A percentile compares a stretch with the other conserved stretches of the same genome.
Evolutionary conservation across 2,329 filamentous ascomycete genomes (phyloP).

Genomic region (Rutstroemia sydowiana): DNA sequence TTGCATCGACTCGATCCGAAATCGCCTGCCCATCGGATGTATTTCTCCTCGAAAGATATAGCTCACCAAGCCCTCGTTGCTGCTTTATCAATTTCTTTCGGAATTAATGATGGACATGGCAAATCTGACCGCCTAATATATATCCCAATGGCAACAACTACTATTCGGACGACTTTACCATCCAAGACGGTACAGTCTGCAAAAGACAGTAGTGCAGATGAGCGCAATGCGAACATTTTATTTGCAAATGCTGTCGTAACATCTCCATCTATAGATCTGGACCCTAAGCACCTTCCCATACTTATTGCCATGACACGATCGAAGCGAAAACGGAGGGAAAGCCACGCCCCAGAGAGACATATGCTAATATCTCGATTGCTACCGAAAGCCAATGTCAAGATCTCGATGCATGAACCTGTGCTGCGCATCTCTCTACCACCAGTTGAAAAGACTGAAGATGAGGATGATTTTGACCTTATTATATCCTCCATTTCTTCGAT

Average conservation of each 20-base stretch:
- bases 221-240: conserved; percentile 90
- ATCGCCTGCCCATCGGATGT: conserved; percentile 95
- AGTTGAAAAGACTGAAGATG: conserved; percentile 54
- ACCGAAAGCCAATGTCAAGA: conserved; percentile 88
- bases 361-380: conserved; percentile 80
- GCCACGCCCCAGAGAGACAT: conserved; percentile 46
- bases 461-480: conserved; percentile 86
- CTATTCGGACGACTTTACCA: conserved; percentile 84
- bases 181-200: conserved; percentile 86
- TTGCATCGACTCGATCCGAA: conserved; percentile 85
- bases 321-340: conserved; percentile 37
- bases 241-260: conserved; percentile 96
- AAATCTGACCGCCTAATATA: conserved; percentile 84
- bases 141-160: conserved; percentile 95
- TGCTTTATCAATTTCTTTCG: conserved; percentile 85
- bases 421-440: conserved; percentile 82
- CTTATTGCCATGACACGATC: conserved; percentile 68
- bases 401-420: conserved; percentile 95
- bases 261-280: conserved; percentile 87
- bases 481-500: conserved; percentile 93
- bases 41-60: conserved; percentile 86
- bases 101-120: conserved; percentile 81
- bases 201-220: conserved; percentile 62
- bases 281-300: conserved; percentile 84
- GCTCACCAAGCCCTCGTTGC: conserved; percentile 91